Conservation (phyloP, 805 yeast species). For the Maudiozyma serrabonitensis region DNA sequence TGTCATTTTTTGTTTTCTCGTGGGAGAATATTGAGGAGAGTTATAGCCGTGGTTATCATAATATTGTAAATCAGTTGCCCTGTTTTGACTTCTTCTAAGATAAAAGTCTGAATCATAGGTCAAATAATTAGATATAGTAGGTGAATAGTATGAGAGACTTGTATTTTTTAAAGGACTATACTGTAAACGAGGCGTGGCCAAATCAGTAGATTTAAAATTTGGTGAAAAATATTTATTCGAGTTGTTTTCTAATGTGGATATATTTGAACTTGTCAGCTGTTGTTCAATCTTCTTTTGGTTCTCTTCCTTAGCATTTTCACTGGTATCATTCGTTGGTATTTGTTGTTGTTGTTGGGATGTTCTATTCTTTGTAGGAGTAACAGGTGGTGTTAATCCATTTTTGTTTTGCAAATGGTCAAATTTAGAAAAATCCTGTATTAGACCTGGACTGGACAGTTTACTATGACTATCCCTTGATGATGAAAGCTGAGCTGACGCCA, state of each 20-base stretch:
- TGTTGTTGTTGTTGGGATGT: not conserved
- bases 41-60: conserved; percentile 17
- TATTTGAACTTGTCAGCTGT: not conserved
- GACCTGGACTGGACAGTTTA: conserved; percentile 5
- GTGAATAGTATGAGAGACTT: conserved; percentile 27
- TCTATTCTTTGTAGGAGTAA: not conserved
- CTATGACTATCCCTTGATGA: conserved; percentile 9
- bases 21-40: conserved; percentile 23
- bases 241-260: not conserved
- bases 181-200: conserved; percentile 12
- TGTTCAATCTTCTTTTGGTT: not conserved
- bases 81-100: conserved; percentile 22
- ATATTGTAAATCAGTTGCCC: conserved; percentile 17
- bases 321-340: not conserved
- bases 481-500: conserved; percentile 31
- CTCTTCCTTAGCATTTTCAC: not conserved
- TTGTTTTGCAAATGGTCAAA: conserved; percentile 1
- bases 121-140: conserved; percentile 21
- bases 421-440: conserved; percentile 18
- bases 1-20: conserved; percentile 22
- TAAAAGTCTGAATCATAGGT: conserved; percentile 23
- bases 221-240: conserved; percentile 1
- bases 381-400: not conserved
- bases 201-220: conserved; percentile 7
- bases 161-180: conserved; percentile 21